Evolutionary conservation across 345 rosid species (phyloP), one percentile per base, ranked within the genome.

Genomic region (Noccaea caerulescens): DNA sequence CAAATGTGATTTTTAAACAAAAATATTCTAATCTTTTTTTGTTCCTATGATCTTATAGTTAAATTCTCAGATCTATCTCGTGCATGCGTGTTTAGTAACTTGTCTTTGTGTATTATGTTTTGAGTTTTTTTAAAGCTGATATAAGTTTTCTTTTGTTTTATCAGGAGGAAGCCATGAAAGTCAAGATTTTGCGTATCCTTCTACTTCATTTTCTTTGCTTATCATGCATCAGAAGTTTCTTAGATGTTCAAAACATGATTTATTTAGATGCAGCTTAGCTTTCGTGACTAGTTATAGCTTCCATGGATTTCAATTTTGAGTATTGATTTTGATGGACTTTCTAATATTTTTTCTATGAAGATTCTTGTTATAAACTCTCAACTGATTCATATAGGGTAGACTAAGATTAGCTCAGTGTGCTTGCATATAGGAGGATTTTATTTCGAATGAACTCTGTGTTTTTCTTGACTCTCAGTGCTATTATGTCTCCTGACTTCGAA

Each of bases 111-210:
- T 56, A 34, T 34, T 13, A 20, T 44, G 1, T 56, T 58, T 18
- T 58, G 50, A 4, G 33, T 13, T 58, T 38, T 16, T 58, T 47
- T 10, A 20, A 23, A 39, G 47, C 47, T 20, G 10, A 6, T 58
- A 39, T 20, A 39, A 11, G 34, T 10, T 6, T 38, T 10, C 4
- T 38, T 20, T 58, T 9, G 63, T 58, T 58, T 58, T 16, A 20
- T 39, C 34, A 58, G 63, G 47, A 39, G 47, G 63, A 58, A 58
- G 47, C 47, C 46, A 58, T 58, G 63, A 58, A 58, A 58, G 63
- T 58, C 33, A 39, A 58, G 63, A 10, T 58, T 33, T 58, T 58
- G 63, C 63, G 63, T 58, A 58, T 58, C 63, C 63, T 58, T 58
- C 34, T 10, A 39, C 63, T 39, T 58, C 7, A 58, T 38, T 34